Conservation (phyloP, 768 basidiomycete species). For the Suillus placidus region DNA sequence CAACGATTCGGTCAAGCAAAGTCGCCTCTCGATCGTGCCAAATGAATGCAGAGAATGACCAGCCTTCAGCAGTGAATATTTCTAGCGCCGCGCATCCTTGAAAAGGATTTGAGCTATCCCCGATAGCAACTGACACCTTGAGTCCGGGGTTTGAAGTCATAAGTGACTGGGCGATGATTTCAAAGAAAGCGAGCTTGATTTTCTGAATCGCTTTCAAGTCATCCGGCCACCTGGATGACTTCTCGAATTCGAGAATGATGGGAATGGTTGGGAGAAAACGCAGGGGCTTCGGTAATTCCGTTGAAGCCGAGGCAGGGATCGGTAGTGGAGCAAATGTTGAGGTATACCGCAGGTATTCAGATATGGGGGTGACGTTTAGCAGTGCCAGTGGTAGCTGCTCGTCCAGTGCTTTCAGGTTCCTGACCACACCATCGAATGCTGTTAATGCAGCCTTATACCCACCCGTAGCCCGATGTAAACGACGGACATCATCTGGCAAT, state of each 20-base stretch:
- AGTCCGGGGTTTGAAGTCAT: constrained; percentile 54
- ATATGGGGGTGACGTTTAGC: constrained; percentile 72
- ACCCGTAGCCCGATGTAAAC: constrained; percentile 36
- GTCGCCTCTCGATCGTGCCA: constrained; percentile 86
- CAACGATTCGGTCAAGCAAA: constrained; percentile 71
- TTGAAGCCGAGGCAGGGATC: constrained; percentile 52
- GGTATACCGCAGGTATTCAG: constrained; percentile 80
- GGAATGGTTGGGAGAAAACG: constrained; percentile 72
- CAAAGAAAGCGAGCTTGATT: constrained; percentile 91
- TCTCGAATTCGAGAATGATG: constrained; percentile 86
- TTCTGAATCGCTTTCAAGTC: constrained; percentile 91
- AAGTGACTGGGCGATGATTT: constrained; percentile 71
- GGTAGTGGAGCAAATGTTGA: constrained; percentile 82
- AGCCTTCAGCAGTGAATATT: constrained; percentile 77
- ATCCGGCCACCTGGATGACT: constrained; percentile 93
- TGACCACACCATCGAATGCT: constrained; percentile 81
- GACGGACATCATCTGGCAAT: constrained; percentile 58
- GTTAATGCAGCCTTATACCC: constrained; percentile 75
- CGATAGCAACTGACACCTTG: constrained; percentile 60
- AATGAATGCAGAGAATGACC: constrained; percentile 83
- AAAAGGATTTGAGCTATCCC: constrained; percentile 53
- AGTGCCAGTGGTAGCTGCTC: constrained; percentile 76
- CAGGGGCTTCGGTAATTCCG: constrained; percentile 58
- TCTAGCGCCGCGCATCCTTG: constrained; percentile 76
- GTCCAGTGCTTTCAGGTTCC: constrained; percentile 72